Evolutionary conservation across 1,284 basidiomycete genomes (phyloP).

Genomic region (Fomes fomentarius): DNA sequence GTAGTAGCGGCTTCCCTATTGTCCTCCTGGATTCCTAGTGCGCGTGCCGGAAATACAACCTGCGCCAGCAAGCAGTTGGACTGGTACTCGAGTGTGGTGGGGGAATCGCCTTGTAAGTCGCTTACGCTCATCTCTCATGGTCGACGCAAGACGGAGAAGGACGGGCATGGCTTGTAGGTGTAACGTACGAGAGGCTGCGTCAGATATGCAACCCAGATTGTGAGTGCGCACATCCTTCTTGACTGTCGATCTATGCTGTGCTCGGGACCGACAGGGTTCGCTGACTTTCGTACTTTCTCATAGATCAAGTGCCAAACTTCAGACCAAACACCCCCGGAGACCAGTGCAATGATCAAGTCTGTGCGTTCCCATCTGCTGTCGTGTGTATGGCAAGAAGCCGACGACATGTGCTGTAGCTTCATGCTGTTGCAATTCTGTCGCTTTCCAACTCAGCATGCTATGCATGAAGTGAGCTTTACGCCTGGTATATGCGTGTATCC

Average conservation of each 20-base stretch:
- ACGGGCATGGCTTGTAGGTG: not conserved
- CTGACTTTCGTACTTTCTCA: not conserved
- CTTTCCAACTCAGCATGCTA: slow-evolving; percentile 17
- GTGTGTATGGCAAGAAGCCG: no score
- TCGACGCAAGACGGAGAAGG: not conserved
- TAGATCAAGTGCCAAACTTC: slow-evolving; percentile 17
- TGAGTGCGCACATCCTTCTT: not conserved
- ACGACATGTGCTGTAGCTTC: not conserved
- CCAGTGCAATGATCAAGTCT: slow-evolving; percentile 12
- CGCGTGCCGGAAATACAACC: slow-evolving; percentile 17
- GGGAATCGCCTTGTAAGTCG: slow-evolving; percentile 22
- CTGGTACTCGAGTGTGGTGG: slow-evolving; percentile 22
- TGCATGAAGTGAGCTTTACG: slow-evolving; percentile 14
- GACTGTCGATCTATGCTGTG: not conserved
- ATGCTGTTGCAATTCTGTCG: slow-evolving; percentile 21
- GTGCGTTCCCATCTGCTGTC: not conserved
- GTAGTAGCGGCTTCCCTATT: not conserved
- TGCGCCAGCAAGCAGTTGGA: slow-evolving; percentile 20
- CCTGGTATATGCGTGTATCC: not conserved
- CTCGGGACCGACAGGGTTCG: not conserved
- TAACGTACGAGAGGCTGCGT: slow-evolving; percentile 15
- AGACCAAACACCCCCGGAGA: slow-evolving; percentile 10
- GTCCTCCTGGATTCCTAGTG: not conserved
- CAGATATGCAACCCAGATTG: slow-evolving; percentile 13
- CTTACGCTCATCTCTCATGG: not conserved